Evolutionary conservation across 2,329 filamentous ascomycete species (phyloP).

Genomic region (Aspergillus pseudoterreus): DNA sequence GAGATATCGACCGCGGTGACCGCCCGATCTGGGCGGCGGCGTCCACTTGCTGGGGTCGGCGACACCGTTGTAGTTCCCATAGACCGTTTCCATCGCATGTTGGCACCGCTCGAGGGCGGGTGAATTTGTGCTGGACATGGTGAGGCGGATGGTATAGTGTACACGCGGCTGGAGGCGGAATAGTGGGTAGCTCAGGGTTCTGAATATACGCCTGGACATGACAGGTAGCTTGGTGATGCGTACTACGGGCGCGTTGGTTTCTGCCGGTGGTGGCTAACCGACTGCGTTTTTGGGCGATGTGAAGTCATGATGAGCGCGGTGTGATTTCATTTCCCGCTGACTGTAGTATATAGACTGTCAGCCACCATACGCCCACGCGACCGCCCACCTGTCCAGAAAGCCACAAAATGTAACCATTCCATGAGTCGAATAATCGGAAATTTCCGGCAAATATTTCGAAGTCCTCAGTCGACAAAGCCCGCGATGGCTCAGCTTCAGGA

Average conservation of each 20-base stretch:
- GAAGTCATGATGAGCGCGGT: conserved; percentile 31
- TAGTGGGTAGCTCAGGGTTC: no score
- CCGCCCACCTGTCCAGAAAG: no score
- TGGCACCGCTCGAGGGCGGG: conserved; percentile 29
- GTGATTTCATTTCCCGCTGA: conserved; percentile 18
- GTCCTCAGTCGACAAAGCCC: conserved; percentile 16
- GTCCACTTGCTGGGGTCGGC: conserved; percentile 40
- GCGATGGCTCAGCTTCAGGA: conserved; percentile 23
- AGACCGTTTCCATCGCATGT: conserved; percentile 38
- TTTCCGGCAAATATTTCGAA: no score
- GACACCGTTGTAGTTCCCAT: conserved; percentile 34
- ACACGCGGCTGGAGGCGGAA: no score
- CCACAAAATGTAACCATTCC: no score
- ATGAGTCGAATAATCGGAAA: no score
- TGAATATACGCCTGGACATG: no score
- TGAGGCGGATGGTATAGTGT: background rate
- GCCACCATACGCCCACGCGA: no score
- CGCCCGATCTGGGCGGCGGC: conserved; percentile 50
- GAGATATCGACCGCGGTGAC: conserved; percentile 56
- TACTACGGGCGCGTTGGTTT: background rate
- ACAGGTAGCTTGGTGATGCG: no score
- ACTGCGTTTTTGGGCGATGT: conserved; percentile 7
- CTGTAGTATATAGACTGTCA: background rate
- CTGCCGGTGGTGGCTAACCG: no score
- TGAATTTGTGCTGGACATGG: conserved; percentile 13